These are phyloP conservation scores for Aspergillus ochraceoroseus DNA, from an alignment of 2,329 filamentous ascomycete genomes.

Conservation along the genomic window DNA sequence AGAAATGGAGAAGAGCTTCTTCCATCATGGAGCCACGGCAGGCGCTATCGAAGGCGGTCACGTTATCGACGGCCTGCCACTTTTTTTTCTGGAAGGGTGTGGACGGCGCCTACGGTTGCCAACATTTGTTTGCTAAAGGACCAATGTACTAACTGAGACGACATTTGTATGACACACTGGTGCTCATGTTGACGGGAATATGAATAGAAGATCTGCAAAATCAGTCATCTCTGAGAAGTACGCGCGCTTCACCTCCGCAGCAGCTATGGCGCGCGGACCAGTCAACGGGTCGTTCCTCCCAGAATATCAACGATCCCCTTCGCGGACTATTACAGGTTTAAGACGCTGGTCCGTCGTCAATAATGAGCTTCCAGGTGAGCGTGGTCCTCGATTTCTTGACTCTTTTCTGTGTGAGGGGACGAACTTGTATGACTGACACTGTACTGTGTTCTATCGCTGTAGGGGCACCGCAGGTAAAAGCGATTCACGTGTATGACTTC, in stretches of 20 bases:
- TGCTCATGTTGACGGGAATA: conserved; percentile 22
- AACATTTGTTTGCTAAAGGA: too few species aligned
- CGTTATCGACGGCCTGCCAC: conserved; percentile 21
- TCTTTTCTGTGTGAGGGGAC: neutral
- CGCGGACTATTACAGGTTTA: conserved; percentile 65
- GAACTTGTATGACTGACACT: conserved; percentile 1
- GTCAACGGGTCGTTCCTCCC: conserved; percentile 26
- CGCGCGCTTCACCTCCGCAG: conserved; percentile 19
- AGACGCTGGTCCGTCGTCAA: conserved; percentile 78
- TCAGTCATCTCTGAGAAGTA: conserved; percentile 32
- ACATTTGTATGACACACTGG: too few species aligned
- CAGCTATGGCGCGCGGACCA: conserved; percentile 26
- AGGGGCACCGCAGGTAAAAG: conserved; percentile 65
- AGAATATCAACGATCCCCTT: conserved; percentile 22
- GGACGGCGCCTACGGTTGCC: too few species aligned
- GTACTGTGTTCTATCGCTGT: conserved; percentile 1
- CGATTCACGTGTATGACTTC: conserved; percentile 93
- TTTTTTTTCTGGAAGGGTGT: too few species aligned
- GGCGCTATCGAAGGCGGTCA: conserved; percentile 12
- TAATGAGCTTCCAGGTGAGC: conserved; percentile 63
- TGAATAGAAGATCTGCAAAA: conserved; percentile 31
- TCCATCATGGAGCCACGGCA: too few species aligned
- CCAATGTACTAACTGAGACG: neutral
- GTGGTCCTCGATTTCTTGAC: neutral
- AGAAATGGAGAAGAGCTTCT: neutral